phyloP scores from a whole-genome alignment of 164 flowering plant species.

The Nymphaea colorata region DNA sequence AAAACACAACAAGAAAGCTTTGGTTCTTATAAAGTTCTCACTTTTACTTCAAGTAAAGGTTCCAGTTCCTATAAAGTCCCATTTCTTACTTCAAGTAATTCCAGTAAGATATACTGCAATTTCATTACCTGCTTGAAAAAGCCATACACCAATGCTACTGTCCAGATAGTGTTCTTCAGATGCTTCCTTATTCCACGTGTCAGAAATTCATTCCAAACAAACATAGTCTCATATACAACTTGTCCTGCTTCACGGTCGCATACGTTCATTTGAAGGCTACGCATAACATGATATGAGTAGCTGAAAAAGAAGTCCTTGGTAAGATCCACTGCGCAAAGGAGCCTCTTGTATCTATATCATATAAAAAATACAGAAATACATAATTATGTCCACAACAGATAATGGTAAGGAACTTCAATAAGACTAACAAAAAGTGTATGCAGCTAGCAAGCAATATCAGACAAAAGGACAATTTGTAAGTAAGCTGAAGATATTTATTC shows the following conservation, averaged over 20 bases:
- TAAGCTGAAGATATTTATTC: neutral
- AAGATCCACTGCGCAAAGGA: constrained; percentile 90
- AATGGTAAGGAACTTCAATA: neutral
- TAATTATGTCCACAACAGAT: constrained; percentile 11
- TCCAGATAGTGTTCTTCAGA: constrained; percentile 79
- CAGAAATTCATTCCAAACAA: constrained; percentile 96
- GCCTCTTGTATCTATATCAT: constrained; percentile 92
- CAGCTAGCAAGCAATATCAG: too few relatives aligned
- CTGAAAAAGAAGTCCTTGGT: constrained; percentile 99
- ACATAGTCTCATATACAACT: constrained; percentile 66
- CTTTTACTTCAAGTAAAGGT: too few relatives aligned
- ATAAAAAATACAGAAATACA: constrained; percentile 15
- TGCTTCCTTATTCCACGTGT: constrained; percentile 69
- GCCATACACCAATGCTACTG: constrained; percentile 89
- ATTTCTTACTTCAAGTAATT: too few relatives aligned
- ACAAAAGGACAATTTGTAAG: neutral
- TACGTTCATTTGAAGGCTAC: constrained; percentile 84
- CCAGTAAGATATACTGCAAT: too few relatives aligned
- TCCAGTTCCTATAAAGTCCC: too few relatives aligned
- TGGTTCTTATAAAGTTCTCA: too few relatives aligned
- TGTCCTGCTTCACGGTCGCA: constrained; percentile 39
- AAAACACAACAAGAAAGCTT: too few relatives aligned
- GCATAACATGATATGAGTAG: constrained; percentile 94
- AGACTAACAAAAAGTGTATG: neutral
- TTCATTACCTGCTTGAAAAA: constrained; percentile 78